phyloP scores from a whole-genome alignment of 2,329 filamentous ascomycete species.

The Fusarium pilosicola region DNA sequence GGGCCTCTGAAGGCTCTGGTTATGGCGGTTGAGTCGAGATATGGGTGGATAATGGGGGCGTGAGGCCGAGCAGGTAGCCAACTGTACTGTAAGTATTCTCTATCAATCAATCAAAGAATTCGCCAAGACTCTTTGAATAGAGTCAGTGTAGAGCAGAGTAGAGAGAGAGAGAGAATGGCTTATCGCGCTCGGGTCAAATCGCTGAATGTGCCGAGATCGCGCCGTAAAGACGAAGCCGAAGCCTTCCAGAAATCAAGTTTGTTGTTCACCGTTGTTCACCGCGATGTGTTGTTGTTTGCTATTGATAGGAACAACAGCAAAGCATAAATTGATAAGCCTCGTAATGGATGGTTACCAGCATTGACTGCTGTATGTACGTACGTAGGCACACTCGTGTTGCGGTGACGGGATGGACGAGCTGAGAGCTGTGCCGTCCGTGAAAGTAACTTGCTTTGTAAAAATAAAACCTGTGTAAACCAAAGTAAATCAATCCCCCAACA shows the following conservation, averaged over 20 bases:
- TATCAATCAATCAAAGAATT: slow-evolving; percentile 27
- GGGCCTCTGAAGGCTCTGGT: neutral
- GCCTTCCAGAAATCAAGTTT: slow-evolving; percentile 22
- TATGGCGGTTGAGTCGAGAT: slow-evolving; percentile 3
- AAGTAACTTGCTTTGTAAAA: slow-evolving; percentile 18
- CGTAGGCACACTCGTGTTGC: neutral
- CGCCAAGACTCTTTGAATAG: slow-evolving; percentile 20
- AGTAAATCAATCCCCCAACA: slow-evolving; percentile 6
- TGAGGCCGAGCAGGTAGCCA: neutral
- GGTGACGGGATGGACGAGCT: neutral
- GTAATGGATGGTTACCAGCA: slow-evolving; percentile 26
- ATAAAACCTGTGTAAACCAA: neutral
- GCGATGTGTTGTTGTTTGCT: neutral
- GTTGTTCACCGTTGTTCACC: neutral
- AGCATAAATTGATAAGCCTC: slow-evolving; percentile 10
- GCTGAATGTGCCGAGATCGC: slow-evolving; percentile 14
- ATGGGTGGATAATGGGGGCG: neutral
- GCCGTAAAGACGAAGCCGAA: slow-evolving; percentile 11
- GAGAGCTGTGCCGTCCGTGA: neutral
- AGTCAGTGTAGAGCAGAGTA: neutral
- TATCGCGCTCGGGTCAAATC: slow-evolving; percentile 28
- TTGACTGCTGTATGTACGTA: neutral
- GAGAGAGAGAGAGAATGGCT: slow-evolving; percentile 1
- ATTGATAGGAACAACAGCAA: neutral
- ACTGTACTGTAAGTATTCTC: neutral